Evolutionary conservation across 2,329 filamentous ascomycete genomes (phyloP).

Genomic region (Leptodontidium sp.): DNA sequence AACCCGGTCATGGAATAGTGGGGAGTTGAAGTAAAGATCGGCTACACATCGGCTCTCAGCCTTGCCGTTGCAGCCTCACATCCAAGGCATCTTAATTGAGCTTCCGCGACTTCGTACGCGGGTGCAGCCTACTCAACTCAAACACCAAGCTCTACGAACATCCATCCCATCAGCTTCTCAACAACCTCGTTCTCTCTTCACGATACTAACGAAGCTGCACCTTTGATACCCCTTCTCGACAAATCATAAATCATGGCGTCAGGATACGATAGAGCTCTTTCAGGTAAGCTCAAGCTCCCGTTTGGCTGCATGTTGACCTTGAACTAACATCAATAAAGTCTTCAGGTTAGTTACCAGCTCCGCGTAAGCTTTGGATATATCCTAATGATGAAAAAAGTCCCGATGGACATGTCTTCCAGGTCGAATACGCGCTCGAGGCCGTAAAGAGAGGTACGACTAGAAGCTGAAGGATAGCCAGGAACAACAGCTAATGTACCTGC

Average conservation of each 20-base stretch:
- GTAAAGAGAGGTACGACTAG: conserved; percentile 85
- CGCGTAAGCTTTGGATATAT: conserved; percentile 22
- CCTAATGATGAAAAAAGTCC: conserved; percentile 73
- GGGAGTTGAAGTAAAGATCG: conserved; percentile 18
- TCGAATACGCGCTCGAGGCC: conserved; percentile 98
- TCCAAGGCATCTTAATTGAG: background rate
- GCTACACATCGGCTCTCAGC: conserved; percentile 22
- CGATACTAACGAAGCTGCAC: conserved; percentile 30
- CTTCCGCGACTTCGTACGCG: conserved; percentile 41
- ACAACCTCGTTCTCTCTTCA: conserved; percentile 25
- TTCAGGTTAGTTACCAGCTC: conserved; percentile 71
- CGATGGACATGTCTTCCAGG: conserved; percentile 99
- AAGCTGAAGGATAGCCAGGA: background rate
- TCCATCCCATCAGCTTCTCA: conserved; percentile 30
- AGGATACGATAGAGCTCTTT: conserved; percentile 98
- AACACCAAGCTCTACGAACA: conserved; percentile 33
- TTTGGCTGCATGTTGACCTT: conserved; percentile 54
- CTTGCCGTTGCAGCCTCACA: conserved; percentile 11
- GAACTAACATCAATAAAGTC: conserved; percentile 62
- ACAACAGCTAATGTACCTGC: conserved; percentile 36
- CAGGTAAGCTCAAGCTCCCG: conserved; percentile 70
- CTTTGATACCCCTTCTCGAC: conserved; percentile 7
- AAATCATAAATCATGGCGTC: conserved; percentile 74
- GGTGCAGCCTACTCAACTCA: conserved; percentile 38
- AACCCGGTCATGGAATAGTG: background rate